These are phyloP conservation scores for Phaffia rhodozyma DNA, from an alignment of 1,284 basidiomycete species.

Conservation along the genomic window DNA sequence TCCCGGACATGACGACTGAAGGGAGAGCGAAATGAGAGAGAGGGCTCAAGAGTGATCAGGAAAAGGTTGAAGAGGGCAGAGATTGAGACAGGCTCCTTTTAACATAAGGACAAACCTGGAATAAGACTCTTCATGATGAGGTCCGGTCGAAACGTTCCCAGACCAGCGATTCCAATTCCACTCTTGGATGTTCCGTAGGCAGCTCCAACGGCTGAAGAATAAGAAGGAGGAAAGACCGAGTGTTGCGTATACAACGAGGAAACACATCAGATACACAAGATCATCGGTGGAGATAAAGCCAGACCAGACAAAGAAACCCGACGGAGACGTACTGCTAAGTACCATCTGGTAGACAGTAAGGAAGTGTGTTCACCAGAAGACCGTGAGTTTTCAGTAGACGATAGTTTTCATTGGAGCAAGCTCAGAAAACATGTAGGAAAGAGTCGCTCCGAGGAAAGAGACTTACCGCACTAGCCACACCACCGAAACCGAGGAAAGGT, in stretches of 20 bases:
- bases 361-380: neutral
- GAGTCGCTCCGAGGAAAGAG: neutral
- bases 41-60: no score
- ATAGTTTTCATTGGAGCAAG: neutral
- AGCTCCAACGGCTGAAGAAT: slow-evolving; percentile 59
- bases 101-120: slow-evolving; percentile 40
- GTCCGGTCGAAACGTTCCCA: slow-evolving; percentile 89
- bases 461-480: slow-evolving; percentile 17
- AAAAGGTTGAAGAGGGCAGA: no score
- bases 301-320: neutral
- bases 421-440: neutral
- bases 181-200: slow-evolving; percentile 96
- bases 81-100: no score
- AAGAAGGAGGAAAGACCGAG: neutral
- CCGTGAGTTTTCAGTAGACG: neutral
- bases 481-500: slow-evolving; percentile 18
- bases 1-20: slow-evolving; percentile 69
- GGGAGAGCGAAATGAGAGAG: no score
- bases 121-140: slow-evolving; percentile 98
- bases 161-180: slow-evolving; percentile 92
- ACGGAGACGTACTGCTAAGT: neutral
- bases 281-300: neutral
- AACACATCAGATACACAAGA: neutral
- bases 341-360: neutral
- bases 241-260: neutral